Conservation (phyloP, 805 yeast genomes). For the Ogataea pini region DNA sequence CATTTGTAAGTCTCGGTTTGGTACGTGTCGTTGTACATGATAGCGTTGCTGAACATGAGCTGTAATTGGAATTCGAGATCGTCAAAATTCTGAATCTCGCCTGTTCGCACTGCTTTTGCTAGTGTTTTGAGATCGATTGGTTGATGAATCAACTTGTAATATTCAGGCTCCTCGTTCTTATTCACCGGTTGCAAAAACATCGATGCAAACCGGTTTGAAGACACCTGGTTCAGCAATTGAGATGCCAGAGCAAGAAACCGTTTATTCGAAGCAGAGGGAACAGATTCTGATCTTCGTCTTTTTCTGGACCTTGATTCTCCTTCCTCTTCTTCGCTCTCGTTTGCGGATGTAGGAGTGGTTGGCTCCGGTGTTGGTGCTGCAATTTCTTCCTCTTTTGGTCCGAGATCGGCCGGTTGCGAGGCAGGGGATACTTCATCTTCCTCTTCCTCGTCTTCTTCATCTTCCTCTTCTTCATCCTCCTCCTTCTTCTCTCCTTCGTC, state of each 20-base stretch:
- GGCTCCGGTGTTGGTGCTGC: slow-evolving; percentile 25
- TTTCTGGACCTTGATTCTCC: slow-evolving; percentile 13
- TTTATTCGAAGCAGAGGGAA: slow-evolving; percentile 37
- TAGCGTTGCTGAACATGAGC: slow-evolving; percentile 80
- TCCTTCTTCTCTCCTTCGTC: too few relatives aligned
- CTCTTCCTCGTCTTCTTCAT: too few relatives aligned
- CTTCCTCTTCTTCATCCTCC: too few relatives aligned
- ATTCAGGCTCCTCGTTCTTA: slow-evolving; percentile 67
- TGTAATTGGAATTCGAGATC: slow-evolving; percentile 68
- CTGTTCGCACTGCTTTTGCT: slow-evolving; percentile 56
- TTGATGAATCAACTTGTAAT: slow-evolving; percentile 56
- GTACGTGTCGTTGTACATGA: slow-evolving; percentile 70
- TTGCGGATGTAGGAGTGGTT: slow-evolving; percentile 18
- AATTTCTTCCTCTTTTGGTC: slow-evolving; percentile 13
- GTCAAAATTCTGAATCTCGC: slow-evolving; percentile 46
- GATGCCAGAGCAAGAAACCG: slow-evolving; percentile 62
- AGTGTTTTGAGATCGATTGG: slow-evolving; percentile 74
- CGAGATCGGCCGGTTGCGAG: too few relatives aligned
- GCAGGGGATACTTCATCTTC: too few relatives aligned
- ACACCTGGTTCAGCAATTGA: slow-evolving; percentile 62
- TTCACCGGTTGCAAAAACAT: slow-evolving; percentile 73
- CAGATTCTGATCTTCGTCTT: slow-evolving; percentile 24
- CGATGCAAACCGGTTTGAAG: slow-evolving; percentile 71
- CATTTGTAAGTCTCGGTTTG: slow-evolving; percentile 61
- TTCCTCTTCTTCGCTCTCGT: slow-evolving; percentile 12